Base-by-base conservation (phyloP, 352 stramenopile genomes). In the Globisporangium paroecandrum region DNA sequence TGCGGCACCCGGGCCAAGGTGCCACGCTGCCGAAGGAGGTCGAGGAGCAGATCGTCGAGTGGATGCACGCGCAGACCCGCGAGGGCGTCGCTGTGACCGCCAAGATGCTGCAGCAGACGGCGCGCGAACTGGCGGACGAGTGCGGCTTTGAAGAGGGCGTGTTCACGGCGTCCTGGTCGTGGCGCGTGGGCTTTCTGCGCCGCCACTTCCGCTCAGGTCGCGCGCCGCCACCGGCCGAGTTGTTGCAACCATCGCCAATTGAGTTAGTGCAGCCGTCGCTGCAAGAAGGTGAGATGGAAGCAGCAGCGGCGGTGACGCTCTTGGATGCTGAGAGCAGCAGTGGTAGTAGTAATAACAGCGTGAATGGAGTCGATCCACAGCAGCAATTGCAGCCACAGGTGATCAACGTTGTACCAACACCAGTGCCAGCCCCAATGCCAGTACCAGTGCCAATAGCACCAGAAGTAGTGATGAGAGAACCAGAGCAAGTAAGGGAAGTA, bases 11-110 rank as follows among this genome's bases (percentile, higher is more conserved):
- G 27, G 60, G 60, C 0, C 60, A 65, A 20, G 60, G 60, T 18
- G 60, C 60, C 25, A 65, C 60, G 46, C 29, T 65, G 7, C 43
- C 60, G 20, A 32, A 34, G 4, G 60, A 65, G 46, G 43, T 65
- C 24, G 60, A 65, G 46, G 60, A 56, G 60, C 60, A 65, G 29
- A 65, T 65, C 60, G 60, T 65, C 46, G 60, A 58, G 46, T 65
- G 60, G 60, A 65, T 65, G 60, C 46, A 65, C 46, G 46, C 60
- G 4, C 60, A 65, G 60, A 22, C 32, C 15, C 60, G 60, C 60
- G 43, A 38, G 13, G 60, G 60, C 46, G 27, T 65, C 9, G 34
- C 49, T 32, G 60, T 65, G 46, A 65, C 60, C 15, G 60, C 60
- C 46, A 65, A 65, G 60, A 65, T 65, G 60, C 60, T 65, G 46